A percentile compares a stretch with the other conserved stretches of the same genome.
phyloP scores from a whole-genome alignment of 768 basidiomycete genomes.

The Symmetrospora coprosmae region DNA sequence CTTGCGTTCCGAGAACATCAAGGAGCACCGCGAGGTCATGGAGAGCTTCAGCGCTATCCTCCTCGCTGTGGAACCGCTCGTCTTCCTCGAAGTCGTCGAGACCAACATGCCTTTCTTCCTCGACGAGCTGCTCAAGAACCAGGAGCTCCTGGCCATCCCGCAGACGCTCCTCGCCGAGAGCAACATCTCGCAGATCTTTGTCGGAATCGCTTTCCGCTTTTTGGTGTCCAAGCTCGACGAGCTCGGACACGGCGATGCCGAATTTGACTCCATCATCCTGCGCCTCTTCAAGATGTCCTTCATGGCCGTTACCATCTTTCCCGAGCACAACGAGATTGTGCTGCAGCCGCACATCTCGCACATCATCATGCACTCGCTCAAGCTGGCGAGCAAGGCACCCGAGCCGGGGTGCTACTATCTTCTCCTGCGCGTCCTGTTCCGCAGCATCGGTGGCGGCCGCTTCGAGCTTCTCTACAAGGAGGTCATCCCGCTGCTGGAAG shows the following conservation, averaged over 20 bases:
- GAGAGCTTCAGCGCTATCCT: slow-evolving; percentile 48
- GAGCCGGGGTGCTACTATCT: slow-evolving; percentile 88
- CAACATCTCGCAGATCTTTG: slow-evolving; percentile 56
- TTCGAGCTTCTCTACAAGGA: slow-evolving; percentile 93
- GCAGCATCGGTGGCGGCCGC: slow-evolving; percentile 78
- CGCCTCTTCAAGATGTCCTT: slow-evolving; percentile 94
- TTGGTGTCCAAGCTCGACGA: slow-evolving; percentile 65
- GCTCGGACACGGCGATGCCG: slow-evolving; percentile 57
- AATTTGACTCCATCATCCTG: slow-evolving; percentile 69
- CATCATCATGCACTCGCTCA: slow-evolving; percentile 90
- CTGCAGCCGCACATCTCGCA: slow-evolving; percentile 84
- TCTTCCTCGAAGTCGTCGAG: slow-evolving; percentile 25
- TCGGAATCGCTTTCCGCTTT: slow-evolving; percentile 76
- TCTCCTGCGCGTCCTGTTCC: slow-evolving; percentile 78
- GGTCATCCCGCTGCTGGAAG: slow-evolving; percentile 84
- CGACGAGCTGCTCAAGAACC: slow-evolving; percentile 48
- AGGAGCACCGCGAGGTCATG: slow-evolving; percentile 60
- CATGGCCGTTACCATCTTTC: slow-evolving; percentile 60
- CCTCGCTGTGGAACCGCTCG: slow-evolving; percentile 32
- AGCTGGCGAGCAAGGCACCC: slow-evolving; percentile 74
- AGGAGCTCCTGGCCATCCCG: slow-evolving; percentile 65
- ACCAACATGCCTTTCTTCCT: slow-evolving; percentile 76
- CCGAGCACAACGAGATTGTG: slow-evolving; percentile 69
- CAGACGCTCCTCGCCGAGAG: slow-evolving; percentile 71
- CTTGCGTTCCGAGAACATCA: slow-evolving; percentile 39